Evolutionary conservation across 805 yeast species (phyloP), one percentile per base, ranked within the genome.

Genomic region (Debaryomyces maramus): DNA sequence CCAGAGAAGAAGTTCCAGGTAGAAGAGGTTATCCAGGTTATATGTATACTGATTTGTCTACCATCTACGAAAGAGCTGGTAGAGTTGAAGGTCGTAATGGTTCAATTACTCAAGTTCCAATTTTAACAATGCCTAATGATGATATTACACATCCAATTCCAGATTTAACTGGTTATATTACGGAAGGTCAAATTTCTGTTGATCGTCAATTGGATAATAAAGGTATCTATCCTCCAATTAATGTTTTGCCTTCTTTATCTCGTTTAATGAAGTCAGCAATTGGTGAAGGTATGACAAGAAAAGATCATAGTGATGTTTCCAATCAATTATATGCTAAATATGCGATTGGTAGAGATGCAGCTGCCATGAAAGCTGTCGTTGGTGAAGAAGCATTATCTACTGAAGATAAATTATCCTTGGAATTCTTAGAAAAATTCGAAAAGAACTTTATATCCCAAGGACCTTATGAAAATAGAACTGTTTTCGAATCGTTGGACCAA

Each of bases 21-120:
- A 89, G 99, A 81, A 89, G 99, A 83, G 99, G 99, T 78, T 93
- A 93, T 71, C 99, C 99, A 50, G 99, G 99, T 86, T 93, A 93
- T 70, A 93, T 93, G 99, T 93, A 93, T 75, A 93, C 99, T 34
- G 99, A 93, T 84, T 88, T 93, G 77, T 88, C 98, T 37, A 93
- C 98, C 38, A 89, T 93, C 60, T 93, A 93, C 69, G 99, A 93
- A 75, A 88, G 99, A 77, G 99, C 99, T 33, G 99, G 99, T 67
- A 87, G 99, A 77, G 98, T 93, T 48, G 99, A 93, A 73, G 99
- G 99, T 52, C 85, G 99, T 75, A 93, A 93, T 61, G 99, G 99
- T 65, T 93, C 99, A 34, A 93, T 93, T 63, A 93, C 99, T 34
- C 99, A 93, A 75, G 87, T 93, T 65, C 99, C 99, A 46, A 93